Percentiles rank a stretch among this genome's conserved stretches.
Evolutionary conservation across 768 basidiomycete genomes (phyloP).

Genomic region (Xerocomellus chrysenteron): DNA sequence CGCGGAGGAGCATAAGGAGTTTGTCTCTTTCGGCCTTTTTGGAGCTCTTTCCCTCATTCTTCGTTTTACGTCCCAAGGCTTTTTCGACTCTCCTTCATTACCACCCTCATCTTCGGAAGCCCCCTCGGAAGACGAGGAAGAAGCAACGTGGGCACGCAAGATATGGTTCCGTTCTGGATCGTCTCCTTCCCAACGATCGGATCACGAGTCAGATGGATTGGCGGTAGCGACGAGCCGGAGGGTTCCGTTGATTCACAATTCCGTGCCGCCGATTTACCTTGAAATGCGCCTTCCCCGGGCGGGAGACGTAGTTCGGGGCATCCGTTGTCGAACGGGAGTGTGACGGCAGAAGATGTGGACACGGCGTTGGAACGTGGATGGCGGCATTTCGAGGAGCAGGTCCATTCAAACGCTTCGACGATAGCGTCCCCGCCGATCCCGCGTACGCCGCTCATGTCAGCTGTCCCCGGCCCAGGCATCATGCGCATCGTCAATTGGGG

Average conservation of each 20-base stretch:
- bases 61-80: conserved; percentile 11
- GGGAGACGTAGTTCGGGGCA: conserved; percentile 28
- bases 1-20: conserved; percentile 69
- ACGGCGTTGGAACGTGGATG: conserved; percentile 28
- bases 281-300: conserved; percentile 42
- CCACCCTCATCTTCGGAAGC: conserved; percentile 39
- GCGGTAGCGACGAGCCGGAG: conserved; percentile 56
- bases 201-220: conserved; percentile 56
- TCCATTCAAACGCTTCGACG: background rate
- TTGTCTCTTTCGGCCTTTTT: conserved; percentile 58
- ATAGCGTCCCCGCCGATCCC: conserved; percentile 38
- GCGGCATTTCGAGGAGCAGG: conserved; percentile 27
- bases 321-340: conserved; percentile 16
- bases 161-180: conserved; percentile 82
- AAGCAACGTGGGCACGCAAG: conserved; percentile 71
- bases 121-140: conserved; percentile 63
- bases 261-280: conserved; percentile 56
- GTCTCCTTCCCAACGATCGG: conserved; percentile 88
- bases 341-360: conserved; percentile 25
- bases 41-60: conserved; percentile 20
- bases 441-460: conserved; percentile 36
- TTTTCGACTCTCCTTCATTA: background rate
- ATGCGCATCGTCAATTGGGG: conserved; percentile 33
- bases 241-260: conserved; percentile 63
- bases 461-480: conserved; percentile 6